Conservation (phyloP, 371 early-diverging fungal species). For the Thermomucor indicae-seudaticae region DNA sequence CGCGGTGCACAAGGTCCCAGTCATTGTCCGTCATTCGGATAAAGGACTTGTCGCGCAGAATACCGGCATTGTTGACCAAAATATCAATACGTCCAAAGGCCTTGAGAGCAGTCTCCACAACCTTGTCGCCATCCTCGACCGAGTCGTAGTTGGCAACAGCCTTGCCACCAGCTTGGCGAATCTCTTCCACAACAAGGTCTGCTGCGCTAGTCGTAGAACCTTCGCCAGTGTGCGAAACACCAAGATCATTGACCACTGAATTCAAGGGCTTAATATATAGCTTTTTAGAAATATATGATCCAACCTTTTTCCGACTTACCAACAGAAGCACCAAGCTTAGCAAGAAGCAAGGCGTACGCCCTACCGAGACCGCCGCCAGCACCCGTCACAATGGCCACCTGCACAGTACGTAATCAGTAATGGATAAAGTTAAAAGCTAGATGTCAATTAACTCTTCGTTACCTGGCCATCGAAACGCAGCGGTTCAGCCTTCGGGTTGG, state of each 20-base stretch:
- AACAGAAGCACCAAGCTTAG: conserved; percentile 73
- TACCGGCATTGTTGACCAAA: conserved; percentile 97
- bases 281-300: background rate
- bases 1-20: conserved; percentile 92
- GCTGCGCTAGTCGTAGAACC: conserved; percentile 80
- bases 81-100: conserved; percentile 95
- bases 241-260: conserved; percentile 90
- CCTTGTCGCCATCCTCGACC: conserved; percentile 95
- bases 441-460: background rate
- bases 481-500: conserved; percentile 54
- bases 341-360: conserved; percentile 84
- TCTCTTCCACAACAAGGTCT: conserved; percentile 95
- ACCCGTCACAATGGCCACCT: conserved; percentile 88
- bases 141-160: conserved; percentile 98
- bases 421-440: background rate
- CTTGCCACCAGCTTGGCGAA: conserved; percentile 86
- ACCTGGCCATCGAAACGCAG: conserved; percentile 76
- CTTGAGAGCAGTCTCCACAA: conserved; percentile 93
- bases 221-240: conserved; percentile 51
- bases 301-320: conserved; percentile 11
- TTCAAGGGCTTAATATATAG: background rate
- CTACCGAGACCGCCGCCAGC: conserved; percentile 91
- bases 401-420: background rate
- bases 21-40: conserved; percentile 93
- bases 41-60: conserved; percentile 95